phyloP scores from a whole-genome alignment of 805 yeast species.

The Zygosaccharomyces bailii region DNA sequence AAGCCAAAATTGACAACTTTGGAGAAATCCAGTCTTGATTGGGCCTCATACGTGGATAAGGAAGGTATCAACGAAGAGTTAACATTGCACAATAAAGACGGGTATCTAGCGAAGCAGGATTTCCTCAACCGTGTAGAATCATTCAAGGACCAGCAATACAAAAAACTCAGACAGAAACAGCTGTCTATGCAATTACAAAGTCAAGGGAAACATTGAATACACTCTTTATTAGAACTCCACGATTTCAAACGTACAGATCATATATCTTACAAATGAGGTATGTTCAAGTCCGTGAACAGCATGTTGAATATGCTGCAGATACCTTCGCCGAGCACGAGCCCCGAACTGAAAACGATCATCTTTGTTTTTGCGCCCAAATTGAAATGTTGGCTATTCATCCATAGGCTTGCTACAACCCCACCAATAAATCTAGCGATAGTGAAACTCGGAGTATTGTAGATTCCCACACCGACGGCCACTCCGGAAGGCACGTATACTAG shows the following conservation, averaged over 20 bases:
- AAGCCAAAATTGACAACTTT: slow-evolving; percentile 82
- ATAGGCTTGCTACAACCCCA: slow-evolving; percentile 61
- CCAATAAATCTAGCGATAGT: slow-evolving; percentile 92
- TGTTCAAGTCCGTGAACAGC: slow-evolving; percentile 65
- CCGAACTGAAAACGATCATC: slow-evolving; percentile 86
- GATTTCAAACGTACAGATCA: not conserved
- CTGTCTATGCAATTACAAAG: slow-evolving; percentile 30
- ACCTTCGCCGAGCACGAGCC: slow-evolving; percentile 92
- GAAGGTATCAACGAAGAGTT: slow-evolving; percentile 82
- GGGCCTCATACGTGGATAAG: slow-evolving; percentile 91
- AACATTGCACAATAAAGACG: slow-evolving; percentile 76
- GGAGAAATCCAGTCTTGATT: slow-evolving; percentile 89
- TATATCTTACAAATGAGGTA: slow-evolving; percentile 50
- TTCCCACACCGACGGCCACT: slow-evolving; percentile 95
- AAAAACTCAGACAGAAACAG: slow-evolving; percentile 38
- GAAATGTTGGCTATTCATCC: slow-evolving; percentile 45
- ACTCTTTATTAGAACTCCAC: no score
- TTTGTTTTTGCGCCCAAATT: slow-evolving; percentile 54
- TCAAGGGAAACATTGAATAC: slow-evolving; percentile 9
- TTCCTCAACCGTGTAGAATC: slow-evolving; percentile 73
- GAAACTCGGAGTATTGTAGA: slow-evolving; percentile 89
- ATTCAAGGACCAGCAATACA: slow-evolving; percentile 39
- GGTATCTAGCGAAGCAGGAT: slow-evolving; percentile 87
- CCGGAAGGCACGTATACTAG: slow-evolving; percentile 76
- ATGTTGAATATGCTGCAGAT: slow-evolving; percentile 77